A percentile compares a stretch with the other conserved stretches of the same genome.
phyloP scores from a whole-genome alignment of 306 rosid species.

The Sesbania bispinosa region DNA sequence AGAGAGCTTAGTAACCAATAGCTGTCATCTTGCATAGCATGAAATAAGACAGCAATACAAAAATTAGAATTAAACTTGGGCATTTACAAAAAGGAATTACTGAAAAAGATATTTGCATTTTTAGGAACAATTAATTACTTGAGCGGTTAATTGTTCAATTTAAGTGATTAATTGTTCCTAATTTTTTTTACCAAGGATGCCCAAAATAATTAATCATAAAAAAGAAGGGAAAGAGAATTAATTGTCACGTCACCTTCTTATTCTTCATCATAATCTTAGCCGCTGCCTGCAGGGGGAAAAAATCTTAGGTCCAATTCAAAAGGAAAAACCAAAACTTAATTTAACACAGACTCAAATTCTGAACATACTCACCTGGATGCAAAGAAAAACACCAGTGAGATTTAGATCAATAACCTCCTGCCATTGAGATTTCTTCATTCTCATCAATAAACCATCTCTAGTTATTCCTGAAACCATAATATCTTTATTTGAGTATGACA shows the following conservation, averaged over 20 bases:
- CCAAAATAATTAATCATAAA: background rate
- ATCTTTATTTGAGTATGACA: constrained; percentile 13
- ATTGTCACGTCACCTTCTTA: constrained; percentile 59
- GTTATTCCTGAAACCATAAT: constrained; percentile 68
- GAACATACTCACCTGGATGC: constrained; percentile 64
- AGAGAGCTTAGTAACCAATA: background rate
- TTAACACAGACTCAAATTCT: background rate
- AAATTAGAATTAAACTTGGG: background rate
- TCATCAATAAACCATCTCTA: constrained; percentile 88
- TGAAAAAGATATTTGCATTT: background rate
- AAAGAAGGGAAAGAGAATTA: background rate
- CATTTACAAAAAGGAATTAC: background rate
- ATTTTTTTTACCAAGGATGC: background rate
- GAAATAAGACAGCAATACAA: background rate
- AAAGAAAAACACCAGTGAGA: constrained; percentile 91
- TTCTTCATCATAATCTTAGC: constrained; percentile 95
- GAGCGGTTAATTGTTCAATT: background rate
- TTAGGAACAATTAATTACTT: background rate
- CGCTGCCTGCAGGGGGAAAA: constrained; percentile 62
- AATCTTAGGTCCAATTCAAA: constrained; percentile 28
- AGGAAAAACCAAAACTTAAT: background rate
- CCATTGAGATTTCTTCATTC: constrained; percentile 95
- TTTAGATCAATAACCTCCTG: constrained; percentile 92
- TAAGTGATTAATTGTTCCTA: no score
- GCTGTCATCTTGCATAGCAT: background rate